Percentiles rank a stretch among this genome's conserved stretches.
Evolutionary conservation across 192 early-diverging fungal genomes (phyloP).

Genomic region (Allomyces macrogynus): DNA sequence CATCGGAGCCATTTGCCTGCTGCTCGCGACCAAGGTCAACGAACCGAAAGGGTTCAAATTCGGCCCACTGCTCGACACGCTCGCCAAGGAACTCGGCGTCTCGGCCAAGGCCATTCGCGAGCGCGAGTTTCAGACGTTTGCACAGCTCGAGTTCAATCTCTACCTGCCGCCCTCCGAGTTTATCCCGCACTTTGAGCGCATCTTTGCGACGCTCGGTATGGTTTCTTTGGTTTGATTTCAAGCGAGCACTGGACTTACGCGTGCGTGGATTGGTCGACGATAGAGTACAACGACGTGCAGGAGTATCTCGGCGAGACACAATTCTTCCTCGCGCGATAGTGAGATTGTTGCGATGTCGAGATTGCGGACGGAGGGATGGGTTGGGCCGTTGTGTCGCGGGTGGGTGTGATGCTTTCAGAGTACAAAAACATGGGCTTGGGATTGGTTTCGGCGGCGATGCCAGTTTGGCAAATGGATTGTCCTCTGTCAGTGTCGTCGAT

Average conservation of each 20-base stretch:
- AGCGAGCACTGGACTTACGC: no score
- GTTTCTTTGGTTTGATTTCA: neutral
- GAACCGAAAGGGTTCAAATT: constrained; percentile 56
- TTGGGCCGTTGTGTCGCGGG: no score
- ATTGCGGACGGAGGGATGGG: no score
- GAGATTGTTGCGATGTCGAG: no score
- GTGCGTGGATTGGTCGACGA: neutral
- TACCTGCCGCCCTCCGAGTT: constrained; percentile 71
- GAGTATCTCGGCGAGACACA: constrained; percentile 18
- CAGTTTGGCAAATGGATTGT: no score
- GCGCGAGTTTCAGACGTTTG: constrained; percentile 81
- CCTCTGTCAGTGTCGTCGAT: no score
- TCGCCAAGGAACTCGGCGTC: constrained; percentile 57
- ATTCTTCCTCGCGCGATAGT: constrained; percentile 5
- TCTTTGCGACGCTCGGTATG: constrained; percentile 42
- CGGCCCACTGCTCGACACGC: constrained; percentile 32
- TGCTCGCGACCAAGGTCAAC: constrained; percentile 70
- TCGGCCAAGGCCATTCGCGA: constrained; percentile 55
- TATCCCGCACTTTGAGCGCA: constrained; percentile 78
- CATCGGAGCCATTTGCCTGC: constrained; percentile 53
- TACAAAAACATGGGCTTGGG: no score
- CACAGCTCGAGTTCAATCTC: constrained; percentile 73
- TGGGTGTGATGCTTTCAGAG: no score
- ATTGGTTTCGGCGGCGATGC: no score
- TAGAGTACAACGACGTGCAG: constrained; percentile 16